Evolutionary conservation across 2,329 filamentous ascomycete genomes (phyloP), one percentile per base, ranked within the genome.

Genomic region (Diaporthe vexans): DNA sequence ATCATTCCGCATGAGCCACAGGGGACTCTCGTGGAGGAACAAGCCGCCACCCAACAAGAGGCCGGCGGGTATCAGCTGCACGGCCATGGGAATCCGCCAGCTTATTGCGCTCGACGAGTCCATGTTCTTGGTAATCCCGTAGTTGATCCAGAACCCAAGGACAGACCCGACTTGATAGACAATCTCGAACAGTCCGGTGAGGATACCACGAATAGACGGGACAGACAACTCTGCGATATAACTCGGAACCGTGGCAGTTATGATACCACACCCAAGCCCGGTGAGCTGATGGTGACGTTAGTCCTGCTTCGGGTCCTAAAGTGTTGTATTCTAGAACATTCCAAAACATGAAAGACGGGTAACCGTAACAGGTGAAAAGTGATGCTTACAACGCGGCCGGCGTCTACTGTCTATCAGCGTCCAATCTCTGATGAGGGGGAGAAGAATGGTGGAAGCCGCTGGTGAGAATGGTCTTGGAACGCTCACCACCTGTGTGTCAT

Each of bases 141-240:
- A 86, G 78, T 86, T 85, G 77, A 86, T 85, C 84, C 85, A 86
- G 79, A 91, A 91, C 17, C 89, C 89, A 6, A 91, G 81, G 8
- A 86, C 76, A 0, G 82, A 81, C 1, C 89, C 89, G 8, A 88
- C 86, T 76, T 91, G 89, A 75, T 90, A 89, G 0, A 88, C 86
- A 11, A 90, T 82, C 75, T 86, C 84, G 77, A 85, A 89, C 37
- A 89, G 79, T 19, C 89, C 89, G 9, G 89, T 89, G 4, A 91
- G 86, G 35, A 90, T 83, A 77, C 90, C 90, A 77, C 91, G 86
- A 71, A 88, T 90, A 2, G 87, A 87, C 0, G 90, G 86, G 77
- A 90, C 86, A 0, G 91, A 90, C 71, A 89, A 87, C 79, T 93
- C 91, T 13, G 90, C 88, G 74, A 92, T 90, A 79, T 93, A 93